Conservation (phyloP, 768 basidiomycete species). For the Auriculariales sp. region DNA sequence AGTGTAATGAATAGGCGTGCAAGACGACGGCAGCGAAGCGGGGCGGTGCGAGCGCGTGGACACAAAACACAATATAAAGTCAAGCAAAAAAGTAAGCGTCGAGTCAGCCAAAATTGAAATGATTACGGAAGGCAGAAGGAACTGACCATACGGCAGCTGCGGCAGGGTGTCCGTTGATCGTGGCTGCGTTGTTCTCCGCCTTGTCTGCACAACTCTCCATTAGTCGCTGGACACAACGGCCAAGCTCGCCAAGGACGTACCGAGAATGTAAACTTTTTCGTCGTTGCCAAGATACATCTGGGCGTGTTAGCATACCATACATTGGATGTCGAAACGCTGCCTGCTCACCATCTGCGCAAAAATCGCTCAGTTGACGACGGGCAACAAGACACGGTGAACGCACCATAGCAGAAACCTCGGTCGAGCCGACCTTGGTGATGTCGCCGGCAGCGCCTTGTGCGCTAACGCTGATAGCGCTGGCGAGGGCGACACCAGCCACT, state of each 20-base stretch:
- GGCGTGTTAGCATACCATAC: not conserved
- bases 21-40: no score
- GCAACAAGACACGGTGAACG: not conserved
- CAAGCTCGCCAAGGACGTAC: not conserved
- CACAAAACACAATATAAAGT: no score
- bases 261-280: constrained; percentile 72
- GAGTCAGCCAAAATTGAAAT: no score
- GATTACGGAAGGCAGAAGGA: no score
- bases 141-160: constrained; percentile 57
- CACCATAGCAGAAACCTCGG: not conserved
- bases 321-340: no score
- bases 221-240: constrained; percentile 6
- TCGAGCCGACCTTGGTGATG: not conserved
- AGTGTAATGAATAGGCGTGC: not conserved
- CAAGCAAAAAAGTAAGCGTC: no score
- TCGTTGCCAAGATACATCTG: constrained; percentile 72
- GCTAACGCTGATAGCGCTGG: no score
- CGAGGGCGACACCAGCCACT: no score
- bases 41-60: no score
- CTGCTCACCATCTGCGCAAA: not conserved
- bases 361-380: not conserved
- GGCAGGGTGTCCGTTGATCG: constrained; percentile 55
- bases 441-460: no score
- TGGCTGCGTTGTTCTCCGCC: constrained; percentile 57
- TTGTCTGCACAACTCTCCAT: constrained; percentile 67